Evolutionary conservation across 2,329 filamentous ascomycete species (phyloP).

Genomic region (Parascedosporium putredinis): DNA sequence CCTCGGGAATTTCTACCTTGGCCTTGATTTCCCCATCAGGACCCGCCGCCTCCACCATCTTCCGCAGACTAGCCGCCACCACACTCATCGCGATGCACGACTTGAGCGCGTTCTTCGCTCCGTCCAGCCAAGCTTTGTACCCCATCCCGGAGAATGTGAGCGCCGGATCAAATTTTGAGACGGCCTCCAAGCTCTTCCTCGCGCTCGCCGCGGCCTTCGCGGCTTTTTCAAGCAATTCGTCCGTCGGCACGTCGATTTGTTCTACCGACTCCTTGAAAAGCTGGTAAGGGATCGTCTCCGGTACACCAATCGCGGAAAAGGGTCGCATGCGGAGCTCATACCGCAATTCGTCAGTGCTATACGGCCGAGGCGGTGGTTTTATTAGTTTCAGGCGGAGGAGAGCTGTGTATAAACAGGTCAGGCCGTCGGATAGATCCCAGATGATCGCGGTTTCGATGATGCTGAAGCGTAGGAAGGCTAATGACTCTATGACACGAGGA

Average conservation of each 20-base stretch:
- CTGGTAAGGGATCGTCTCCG: constrained; percentile 54
- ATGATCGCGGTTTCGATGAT: constrained; percentile 57
- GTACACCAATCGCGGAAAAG: constrained; percentile 58
- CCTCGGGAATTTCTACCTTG: constrained; percentile 39
- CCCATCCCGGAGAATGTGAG: constrained; percentile 46
- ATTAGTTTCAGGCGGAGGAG: constrained; percentile 50
- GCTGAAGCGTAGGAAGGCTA: constrained; percentile 47
- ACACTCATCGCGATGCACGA: constrained; percentile 63
- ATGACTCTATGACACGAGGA: constrained; percentile 19
- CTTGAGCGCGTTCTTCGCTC: constrained; percentile 50
- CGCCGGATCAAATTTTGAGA: constrained; percentile 38
- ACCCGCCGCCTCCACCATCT: constrained; percentile 33
- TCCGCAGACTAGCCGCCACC: constrained; percentile 49
- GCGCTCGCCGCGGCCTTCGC: constrained; percentile 35
- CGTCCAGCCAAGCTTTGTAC: constrained; percentile 51
- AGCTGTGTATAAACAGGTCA: constrained; percentile 54
- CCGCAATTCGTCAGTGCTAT: constrained; percentile 55
- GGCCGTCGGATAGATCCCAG: constrained; percentile 42
- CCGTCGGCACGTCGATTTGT: constrained; percentile 27
- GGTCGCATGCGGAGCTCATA: constrained; percentile 84
- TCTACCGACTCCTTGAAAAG: constrained; percentile 40
- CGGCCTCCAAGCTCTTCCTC: constrained; percentile 44
- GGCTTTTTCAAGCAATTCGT: constrained; percentile 33
- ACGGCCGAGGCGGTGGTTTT: constrained; percentile 44
- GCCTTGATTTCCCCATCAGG: constrained; percentile 25